Evolutionary conservation across 495 filamentous ascomycete genomes (phyloP), one percentile per base, ranked within the genome.

Genomic region (Aspergillus coremiiformis): DNA sequence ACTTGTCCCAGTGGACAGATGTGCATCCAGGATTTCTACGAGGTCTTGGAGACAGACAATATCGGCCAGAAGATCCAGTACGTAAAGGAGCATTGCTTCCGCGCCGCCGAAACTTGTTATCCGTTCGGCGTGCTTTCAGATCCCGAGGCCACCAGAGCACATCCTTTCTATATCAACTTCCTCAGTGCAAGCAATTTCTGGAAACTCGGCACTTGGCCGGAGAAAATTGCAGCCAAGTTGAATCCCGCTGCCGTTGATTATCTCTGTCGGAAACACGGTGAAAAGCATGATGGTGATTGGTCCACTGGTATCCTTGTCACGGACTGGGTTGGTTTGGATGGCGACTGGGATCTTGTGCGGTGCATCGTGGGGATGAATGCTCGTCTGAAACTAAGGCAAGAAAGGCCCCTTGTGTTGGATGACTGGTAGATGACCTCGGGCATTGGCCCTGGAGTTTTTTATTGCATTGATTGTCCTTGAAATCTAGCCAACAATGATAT

Each of bases 1-100:
- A 75, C 70, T 10, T 85, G 85, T 39, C 80, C 84, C 10, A 84
- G 82, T 61, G 90, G 86, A 4, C 77, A 83, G 56, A 79, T 95
- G 23, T 83, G 89, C 48, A 84, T 98, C 32, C 93, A 98, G 71
- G 93, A 98, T 67, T 97, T 90, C 66, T 97, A 92, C 75, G 92
- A 95, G 61, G 84, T 98, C 15, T 67, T 84, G 33, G 81, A 90
- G 61, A 81, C 77, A 6, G 68, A 78, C 51, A 87, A 85, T 52
- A 90, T 98, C 51, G 74, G 82, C 43, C 80, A 82, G 66, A 98
- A 98, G 76, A 84, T 96, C 47, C 61, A 74, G 39, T 82, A 84
- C 55, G 82, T 83, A 33, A 78, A 74, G 42, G 82, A 84, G 20
- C 89, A 95, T 54, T 79, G 96, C 23, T 78, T 83, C 62, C 81